Base-by-base conservation (phyloP, 2,329 filamentous ascomycete genomes). In the Pseudogymnoascus sp. region DNA sequence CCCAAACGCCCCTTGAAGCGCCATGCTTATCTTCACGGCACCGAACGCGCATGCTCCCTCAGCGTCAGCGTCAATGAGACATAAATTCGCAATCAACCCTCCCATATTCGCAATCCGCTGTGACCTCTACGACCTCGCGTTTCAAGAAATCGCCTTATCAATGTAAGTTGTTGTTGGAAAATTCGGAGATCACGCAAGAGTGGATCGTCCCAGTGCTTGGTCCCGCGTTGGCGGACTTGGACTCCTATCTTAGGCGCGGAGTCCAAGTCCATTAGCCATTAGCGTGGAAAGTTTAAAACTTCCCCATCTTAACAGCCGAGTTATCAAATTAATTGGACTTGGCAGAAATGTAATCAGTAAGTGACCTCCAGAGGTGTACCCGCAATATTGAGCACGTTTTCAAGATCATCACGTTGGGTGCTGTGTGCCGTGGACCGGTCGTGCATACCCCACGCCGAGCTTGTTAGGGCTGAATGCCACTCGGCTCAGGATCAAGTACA, bases 201-300 rank as follows among this genome's bases (percentile, higher is more conserved):
- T 54, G 44, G 44, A 54, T 54, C 44, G 8, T 15, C 9, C 26
- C 5, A 10, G 44, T 31, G n/a, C n/a, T 54, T 26, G 26, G 44
- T 31, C 2, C 21, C n/a, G 44, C 26, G 44, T 54, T 54, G 44
- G 26, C 44, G 44, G 44, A 54, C 26, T 54, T 54, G 44, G 44
- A 50, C 44, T 50, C 44, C 44, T 50, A 47, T 47, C 41, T 47
- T 47, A 33, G 44, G n/a, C n/a, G n/a, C 44, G 44, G 44, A 50
- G 44, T 50, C 17, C 26, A 50, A 50, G 44, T 50, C 44, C 44
- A 50, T 13, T 50, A 50, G 44, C 44, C 44, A 50, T 13, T 50
- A 50, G 44, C 44, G 44, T 50, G 26, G 8, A 50, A 50, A 50
- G 44, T 50, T 17, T 33, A 50, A 50, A 50, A 29, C 44, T 5